phyloP scores from a whole-genome alignment of 1,284 basidiomycete species.

The Xanthoconium separans region DNA sequence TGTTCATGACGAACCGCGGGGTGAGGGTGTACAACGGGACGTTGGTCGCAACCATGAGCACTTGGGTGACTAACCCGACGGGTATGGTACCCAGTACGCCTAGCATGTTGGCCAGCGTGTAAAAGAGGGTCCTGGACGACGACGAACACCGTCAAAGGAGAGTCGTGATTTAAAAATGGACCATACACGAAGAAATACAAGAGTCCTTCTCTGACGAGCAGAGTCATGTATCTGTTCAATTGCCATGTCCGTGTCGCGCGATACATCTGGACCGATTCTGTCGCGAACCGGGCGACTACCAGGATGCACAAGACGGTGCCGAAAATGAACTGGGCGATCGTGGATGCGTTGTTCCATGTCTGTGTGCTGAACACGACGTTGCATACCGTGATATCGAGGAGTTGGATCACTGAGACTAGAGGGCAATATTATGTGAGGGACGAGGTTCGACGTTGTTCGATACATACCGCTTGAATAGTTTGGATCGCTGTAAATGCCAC shows the following conservation, averaged over 20 bases:
- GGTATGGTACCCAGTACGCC: background rate
- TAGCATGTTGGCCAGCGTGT: background rate
- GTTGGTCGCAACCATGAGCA: background rate
- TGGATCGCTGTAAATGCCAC: background rate
- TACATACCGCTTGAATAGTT: background rate
- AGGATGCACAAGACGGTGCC: background rate
- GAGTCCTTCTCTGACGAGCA: slow-evolving; percentile 1
- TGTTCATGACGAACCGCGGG: background rate
- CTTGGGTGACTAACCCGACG: background rate
- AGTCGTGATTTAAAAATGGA: background rate
- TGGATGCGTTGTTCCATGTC: background rate
- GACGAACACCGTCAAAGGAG: background rate
- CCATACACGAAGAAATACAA: slow-evolving; percentile 2
- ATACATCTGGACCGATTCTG: background rate
- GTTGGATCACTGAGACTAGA: background rate
- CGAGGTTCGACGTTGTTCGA: background rate
- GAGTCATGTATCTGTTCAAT: background rate
- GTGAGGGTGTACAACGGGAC: background rate
- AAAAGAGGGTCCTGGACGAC: background rate
- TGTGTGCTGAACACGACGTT: background rate
- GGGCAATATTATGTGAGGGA: background rate
- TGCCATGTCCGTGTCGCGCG: background rate
- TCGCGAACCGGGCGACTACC: background rate
- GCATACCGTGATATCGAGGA: background rate
- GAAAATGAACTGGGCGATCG: background rate